Evolutionary conservation across 179 eudicot species (phyloP).

Genomic region (Dionaea muscipula): DNA sequence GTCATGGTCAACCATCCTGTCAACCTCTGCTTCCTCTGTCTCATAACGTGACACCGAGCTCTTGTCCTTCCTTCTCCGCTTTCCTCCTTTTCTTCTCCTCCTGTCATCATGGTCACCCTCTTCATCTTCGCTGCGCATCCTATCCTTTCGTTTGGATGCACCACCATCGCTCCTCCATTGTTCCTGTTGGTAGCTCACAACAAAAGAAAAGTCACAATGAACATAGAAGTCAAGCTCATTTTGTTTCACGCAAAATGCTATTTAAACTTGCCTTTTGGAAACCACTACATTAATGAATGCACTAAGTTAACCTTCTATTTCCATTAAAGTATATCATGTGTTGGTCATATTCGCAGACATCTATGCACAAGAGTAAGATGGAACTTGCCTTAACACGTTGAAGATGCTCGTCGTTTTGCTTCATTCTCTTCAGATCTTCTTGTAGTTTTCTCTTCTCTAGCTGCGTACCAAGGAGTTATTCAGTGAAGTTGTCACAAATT

Average conservation of each 20-base stretch:
- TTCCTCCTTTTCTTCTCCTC: conserved; percentile 75
- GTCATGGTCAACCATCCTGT: conserved; percentile 43
- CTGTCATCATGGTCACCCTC: conserved; percentile 74
- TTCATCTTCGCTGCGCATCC: conserved; percentile 66
- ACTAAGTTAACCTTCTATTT: background rate
- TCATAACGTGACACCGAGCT: conserved; percentile 45
- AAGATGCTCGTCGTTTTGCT: conserved; percentile 70
- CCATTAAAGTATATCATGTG: background rate
- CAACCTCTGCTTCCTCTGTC: conserved; percentile 52
- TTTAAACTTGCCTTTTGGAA: too few relatives aligned
- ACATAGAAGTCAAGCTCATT: background rate
- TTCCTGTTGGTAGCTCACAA: conserved; percentile 36
- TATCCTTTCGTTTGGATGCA: conserved; percentile 67
- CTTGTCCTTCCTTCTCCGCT: conserved; percentile 72
- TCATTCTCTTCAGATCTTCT: conserved; percentile 74
- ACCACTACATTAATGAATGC: background rate
- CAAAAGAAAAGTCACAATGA: background rate
- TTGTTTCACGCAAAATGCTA: background rate
- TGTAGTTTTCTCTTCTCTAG: conserved; percentile 93
- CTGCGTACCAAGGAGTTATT: conserved; percentile 24
- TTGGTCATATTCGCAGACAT: background rate
- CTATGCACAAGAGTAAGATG: background rate
- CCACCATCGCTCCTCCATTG: conserved; percentile 63
- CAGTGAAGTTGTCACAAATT: background rate
- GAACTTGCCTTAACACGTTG: conserved; percentile 71